Evolutionary conservation across 306 rosid species (phyloP).

Genomic region (Macrotyloma uniflorum): DNA sequence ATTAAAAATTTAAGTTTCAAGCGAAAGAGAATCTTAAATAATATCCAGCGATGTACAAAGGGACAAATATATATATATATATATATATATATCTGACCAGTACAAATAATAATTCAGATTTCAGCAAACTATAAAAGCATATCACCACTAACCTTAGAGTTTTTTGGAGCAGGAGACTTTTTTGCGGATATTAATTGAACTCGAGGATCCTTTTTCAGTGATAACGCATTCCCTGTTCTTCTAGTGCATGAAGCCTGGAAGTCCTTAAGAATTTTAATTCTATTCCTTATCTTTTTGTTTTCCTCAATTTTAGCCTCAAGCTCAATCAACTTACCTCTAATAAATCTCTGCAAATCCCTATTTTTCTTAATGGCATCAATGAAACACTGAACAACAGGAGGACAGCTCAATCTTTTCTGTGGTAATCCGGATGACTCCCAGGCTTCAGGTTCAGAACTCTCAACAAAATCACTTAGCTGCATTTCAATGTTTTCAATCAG

Average conservation of each 20-base stretch:
- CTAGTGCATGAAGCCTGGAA: slow-evolving; percentile 71
- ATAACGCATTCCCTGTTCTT: slow-evolving; percentile 69
- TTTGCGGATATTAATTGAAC: slow-evolving; percentile 74
- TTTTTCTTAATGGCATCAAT: slow-evolving; percentile 81
- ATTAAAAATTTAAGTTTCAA: background rate
- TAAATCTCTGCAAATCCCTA: slow-evolving; percentile 68
- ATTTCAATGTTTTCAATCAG: slow-evolving; percentile 31
- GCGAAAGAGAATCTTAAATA: slow-evolving; percentile 4
- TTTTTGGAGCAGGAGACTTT: slow-evolving; percentile 46
- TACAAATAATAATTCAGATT: slow-evolving; percentile 5
- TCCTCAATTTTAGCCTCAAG: slow-evolving; percentile 85
- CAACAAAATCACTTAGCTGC: slow-evolving; percentile 36
- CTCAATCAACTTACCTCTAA: slow-evolving; percentile 65
- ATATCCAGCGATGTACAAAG: background rate
- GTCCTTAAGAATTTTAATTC: slow-evolving; percentile 75
- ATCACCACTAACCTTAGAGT: slow-evolving; percentile 60
- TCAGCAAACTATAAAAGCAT: slow-evolving; percentile 16
- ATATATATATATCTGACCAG: slow-evolving; percentile 8
- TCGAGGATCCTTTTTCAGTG: slow-evolving; percentile 72
- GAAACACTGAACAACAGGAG: slow-evolving; percentile 67
- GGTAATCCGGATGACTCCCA: slow-evolving; percentile 41
- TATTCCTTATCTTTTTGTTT: slow-evolving; percentile 61
- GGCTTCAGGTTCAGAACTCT: slow-evolving; percentile 41
- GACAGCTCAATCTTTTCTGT: slow-evolving; percentile 51
- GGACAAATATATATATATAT: background rate